Conservation (phyloP, 1,139 yeast species). For the Sugiyamaella novakii region DNA sequence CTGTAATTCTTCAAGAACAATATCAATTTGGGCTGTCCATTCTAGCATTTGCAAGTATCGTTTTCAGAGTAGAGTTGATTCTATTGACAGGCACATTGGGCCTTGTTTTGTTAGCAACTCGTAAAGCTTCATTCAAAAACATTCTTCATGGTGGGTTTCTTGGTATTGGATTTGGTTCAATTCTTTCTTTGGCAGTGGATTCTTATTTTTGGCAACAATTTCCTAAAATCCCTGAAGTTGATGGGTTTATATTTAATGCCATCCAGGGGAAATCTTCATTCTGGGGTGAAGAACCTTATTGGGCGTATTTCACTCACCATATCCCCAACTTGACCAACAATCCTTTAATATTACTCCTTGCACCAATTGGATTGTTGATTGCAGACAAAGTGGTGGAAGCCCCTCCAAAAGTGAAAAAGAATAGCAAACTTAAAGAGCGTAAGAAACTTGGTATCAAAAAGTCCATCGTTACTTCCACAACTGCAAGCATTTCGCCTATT, state of each 20-base stretch:
- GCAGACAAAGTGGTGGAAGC: neutral
- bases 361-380: conserved; percentile 47
- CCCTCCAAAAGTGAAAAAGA: neutral
- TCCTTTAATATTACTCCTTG: conserved; percentile 58
- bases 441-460: conserved; percentile 5
- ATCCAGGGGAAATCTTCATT: conserved; percentile 66
- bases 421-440: neutral
- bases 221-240: conserved; percentile 66
- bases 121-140: conserved; percentile 33
- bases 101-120: conserved; percentile 28
- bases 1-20: conserved; percentile 55
- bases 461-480: neutral
- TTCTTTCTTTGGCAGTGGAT: conserved; percentile 58
- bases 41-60: conserved; percentile 63
- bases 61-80: conserved; percentile 74
- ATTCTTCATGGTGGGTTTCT: conserved; percentile 46
- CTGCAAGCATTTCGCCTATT: conserved; percentile 2
- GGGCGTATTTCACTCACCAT: conserved; percentile 64
- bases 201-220: conserved; percentile 56
- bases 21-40: conserved; percentile 55
- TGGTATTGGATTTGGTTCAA: conserved; percentile 61
- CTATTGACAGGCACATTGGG: conserved; percentile 55
- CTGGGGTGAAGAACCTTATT: conserved; percentile 86
- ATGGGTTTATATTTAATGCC: conserved; percentile 72
- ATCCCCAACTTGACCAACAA: conserved; percentile 59